Conservation (phyloP, 148 eudicot genomes). For the Amaranthus palmeri region DNA sequence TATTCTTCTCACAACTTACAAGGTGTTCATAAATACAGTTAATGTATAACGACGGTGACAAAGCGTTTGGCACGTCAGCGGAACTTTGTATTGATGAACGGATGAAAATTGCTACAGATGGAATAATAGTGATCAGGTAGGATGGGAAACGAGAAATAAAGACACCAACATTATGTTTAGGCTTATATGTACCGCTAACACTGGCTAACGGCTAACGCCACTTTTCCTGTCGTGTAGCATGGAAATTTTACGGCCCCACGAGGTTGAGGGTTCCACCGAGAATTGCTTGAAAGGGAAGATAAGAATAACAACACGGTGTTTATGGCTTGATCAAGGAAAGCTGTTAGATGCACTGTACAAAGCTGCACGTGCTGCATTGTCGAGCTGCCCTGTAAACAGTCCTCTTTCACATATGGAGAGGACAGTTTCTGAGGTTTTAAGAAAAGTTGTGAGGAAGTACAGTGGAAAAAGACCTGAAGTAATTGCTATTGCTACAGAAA, state of each 20-base stretch:
- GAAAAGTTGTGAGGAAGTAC: slow-evolving; percentile 94
- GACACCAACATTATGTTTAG: not conserved
- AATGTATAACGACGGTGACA: slow-evolving; percentile 99
- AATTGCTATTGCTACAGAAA: slow-evolving; percentile 80
- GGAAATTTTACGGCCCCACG: slow-evolving; percentile 83
- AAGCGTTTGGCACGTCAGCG: slow-evolving; percentile 91
- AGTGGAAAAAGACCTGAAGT: slow-evolving; percentile 94
- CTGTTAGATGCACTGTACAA: slow-evolving; percentile 93
- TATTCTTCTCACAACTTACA: slow-evolving; percentile 16
- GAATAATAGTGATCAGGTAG: slow-evolving; percentile 89
- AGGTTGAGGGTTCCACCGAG: slow-evolving; percentile 36
- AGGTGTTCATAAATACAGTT: slow-evolving; percentile 44
- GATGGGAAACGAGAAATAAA: not conserved
- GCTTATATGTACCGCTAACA: not conserved
- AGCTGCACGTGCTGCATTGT: slow-evolving; percentile 88
- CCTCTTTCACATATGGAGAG: slow-evolving; percentile 91
- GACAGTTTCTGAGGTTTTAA: slow-evolving; percentile 75
- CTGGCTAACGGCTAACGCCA: slow-evolving; percentile 13
- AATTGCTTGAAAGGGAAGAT: slow-evolving; percentile 71
- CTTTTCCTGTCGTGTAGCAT: slow-evolving; percentile 53
- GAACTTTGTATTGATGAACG: slow-evolving; percentile 96
- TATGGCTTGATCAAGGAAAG: slow-evolving; percentile 98
- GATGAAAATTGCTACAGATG: slow-evolving; percentile 83
- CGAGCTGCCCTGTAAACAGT: slow-evolving; percentile 81
- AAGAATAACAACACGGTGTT: slow-evolving; percentile 94